Evolutionary conservation across 257 asterid species (phyloP), one percentile per base, ranked within the genome.

Genomic region (Solanum paucissectum): DNA sequence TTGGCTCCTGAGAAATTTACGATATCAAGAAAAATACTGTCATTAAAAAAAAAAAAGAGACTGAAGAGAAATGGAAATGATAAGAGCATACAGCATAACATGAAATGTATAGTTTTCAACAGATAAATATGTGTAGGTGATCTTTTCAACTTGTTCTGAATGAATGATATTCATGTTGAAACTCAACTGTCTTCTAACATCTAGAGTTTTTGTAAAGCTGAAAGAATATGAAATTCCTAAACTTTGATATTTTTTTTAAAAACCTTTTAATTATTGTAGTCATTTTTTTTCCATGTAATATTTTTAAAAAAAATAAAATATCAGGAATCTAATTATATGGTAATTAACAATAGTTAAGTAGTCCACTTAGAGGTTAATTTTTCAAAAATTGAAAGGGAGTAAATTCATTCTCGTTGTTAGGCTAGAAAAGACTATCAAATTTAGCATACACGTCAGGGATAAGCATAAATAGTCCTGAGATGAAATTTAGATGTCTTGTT

Each of bases 121-220:
- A 44, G 85, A 81, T 81, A 2, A 14, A 18, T 81, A 44, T 81
- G 85, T 81, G 16, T 79, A 42, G n/a, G 36, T 40, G n/a, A 40
- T 77, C 12, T 76, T 23, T n/a, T n/a, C 83, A 38, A 77, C 64
- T 77, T 7, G 64, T 77, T 77, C 62, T 77, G 84, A 77, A 13
- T 25, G 64, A 77, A 58, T 13, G n/a, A 12, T 25, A 12, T 42
- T 40, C 60, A 40, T 42, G n/a, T 77, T 25, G 38, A 77, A 29
- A 38, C 42, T 13, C 37, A 77, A 77, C 55, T 76, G 52, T 38
- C n/a, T 2, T 77, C 62, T 7, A 33, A 13, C 64, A 77, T 77
- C 37, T 77, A 42, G 52, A 77, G 49, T 25, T 76, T n/a, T 23
- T 42, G 36, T 1, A 25, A 77, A 32, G 62, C 37, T 40, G 62